Base-by-base conservation (phyloP, 306 rosid genomes). In the Myrica gale region DNA sequence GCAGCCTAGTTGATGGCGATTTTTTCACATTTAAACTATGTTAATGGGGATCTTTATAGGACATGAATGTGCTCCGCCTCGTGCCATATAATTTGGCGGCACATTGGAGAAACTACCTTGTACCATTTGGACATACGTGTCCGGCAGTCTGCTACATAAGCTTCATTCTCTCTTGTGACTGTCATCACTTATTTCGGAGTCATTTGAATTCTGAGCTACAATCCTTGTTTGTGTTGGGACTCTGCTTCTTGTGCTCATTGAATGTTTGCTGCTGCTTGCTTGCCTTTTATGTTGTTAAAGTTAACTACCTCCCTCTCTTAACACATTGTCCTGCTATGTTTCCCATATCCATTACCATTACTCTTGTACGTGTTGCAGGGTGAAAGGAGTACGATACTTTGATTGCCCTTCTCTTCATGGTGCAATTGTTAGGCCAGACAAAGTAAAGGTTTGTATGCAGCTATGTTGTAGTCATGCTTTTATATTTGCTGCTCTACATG, bases 351-450 rank as follows among this genome's bases (percentile, higher is more conserved):
- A 9, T 73, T 17, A 69, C 56, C 21, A 26, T 54, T 47, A 45
- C 45, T 83, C 67, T 68, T 74, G 12, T 50, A 74, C 72, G 45
- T 75, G 54, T 60, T 32, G 58, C 84, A 93, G 97, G 90, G 96
- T 93, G 81, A 93, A 91, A 83, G 97, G 93, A 81, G 80, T 82
- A 16, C 90, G 91, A 71, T 91, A 91, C 86, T 93, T 93, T 61
- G 82, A 82, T 69, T 91, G 98, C 78, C 93, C 90, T 65, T 89
- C 91, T 9, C 88, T 85, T 77, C 98, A 89, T 42, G 97, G 98
- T 51, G 93, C 88, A 78, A 86, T 93, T 80, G 87, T 93, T 76
- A 86, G 93, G 84, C 92, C 97, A n/a, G 98, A 87, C 63, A 93
- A 93, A 93, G 91, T 93, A 68, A 91, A 93, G 97, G 96, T 93